These are phyloP conservation scores for Cercospora sp. DNA, from an alignment of 2,329 filamentous ascomycete species.

Conservation along the genomic window DNA sequence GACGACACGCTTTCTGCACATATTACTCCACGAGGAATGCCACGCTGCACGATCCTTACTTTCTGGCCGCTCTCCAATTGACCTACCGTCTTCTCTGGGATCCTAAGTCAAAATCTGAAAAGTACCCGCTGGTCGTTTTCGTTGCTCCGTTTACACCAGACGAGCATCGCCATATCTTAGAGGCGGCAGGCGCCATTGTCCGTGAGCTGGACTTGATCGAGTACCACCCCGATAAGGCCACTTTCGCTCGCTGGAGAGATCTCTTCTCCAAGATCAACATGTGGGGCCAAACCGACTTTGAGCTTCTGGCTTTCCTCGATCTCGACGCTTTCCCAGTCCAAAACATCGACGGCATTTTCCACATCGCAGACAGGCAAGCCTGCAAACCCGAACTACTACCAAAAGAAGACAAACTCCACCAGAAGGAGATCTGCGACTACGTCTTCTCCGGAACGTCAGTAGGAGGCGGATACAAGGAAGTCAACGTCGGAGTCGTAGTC, in stretches of 20 bases:
- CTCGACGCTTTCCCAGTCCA: slow-evolving; percentile 59
- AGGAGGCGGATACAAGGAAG: slow-evolving; percentile 18
- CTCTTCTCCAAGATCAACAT: slow-evolving; percentile 88
- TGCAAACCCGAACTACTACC: slow-evolving; percentile 24
- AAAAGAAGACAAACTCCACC: slow-evolving; percentile 24
- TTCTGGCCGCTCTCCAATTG: slow-evolving; percentile 26
- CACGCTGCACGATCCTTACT: slow-evolving; percentile 28
- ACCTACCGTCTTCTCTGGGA: slow-evolving; percentile 29
- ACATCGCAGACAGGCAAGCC: slow-evolving; percentile 19
- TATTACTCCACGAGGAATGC: slow-evolving; percentile 26
- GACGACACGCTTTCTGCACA: slow-evolving; percentile 23
- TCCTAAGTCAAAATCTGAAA: slow-evolving; percentile 22
- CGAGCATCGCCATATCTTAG: slow-evolving; percentile 24
- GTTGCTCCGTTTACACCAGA: slow-evolving; percentile 27
- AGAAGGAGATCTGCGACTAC: slow-evolving; percentile 26
- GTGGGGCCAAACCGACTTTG: slow-evolving; percentile 86
- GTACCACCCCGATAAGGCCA: slow-evolving; percentile 21
- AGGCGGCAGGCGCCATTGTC: slow-evolving; percentile 27
- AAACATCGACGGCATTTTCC: slow-evolving; percentile 29
- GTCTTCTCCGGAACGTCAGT: slow-evolving; percentile 23
- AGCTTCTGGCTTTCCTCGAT: slow-evolving; percentile 88
- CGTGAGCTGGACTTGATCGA: slow-evolving; percentile 25
- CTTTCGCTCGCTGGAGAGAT: slow-evolving; percentile 24
- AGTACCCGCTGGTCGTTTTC: slow-evolving; percentile 28
- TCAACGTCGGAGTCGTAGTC: slow-evolving; percentile 29